Conservation (phyloP, 352 stramenopile species). For the Globisporangium solare region DNA sequence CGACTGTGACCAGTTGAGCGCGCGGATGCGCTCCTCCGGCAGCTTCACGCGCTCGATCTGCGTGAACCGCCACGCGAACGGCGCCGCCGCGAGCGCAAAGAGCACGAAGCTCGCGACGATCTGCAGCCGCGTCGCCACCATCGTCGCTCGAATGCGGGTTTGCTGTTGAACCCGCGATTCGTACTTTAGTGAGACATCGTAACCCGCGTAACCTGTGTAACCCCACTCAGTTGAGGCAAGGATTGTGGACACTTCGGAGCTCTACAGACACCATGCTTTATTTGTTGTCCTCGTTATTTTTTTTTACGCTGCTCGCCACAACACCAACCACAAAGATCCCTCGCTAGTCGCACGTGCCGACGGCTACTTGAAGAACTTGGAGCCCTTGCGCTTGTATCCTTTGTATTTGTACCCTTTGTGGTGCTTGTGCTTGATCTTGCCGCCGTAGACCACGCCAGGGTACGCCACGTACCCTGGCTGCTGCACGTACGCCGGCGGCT, state of each 20-base stretch:
- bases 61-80: slow-evolving; percentile 63
- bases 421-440: slow-evolving; percentile 47
- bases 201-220: too few species aligned
- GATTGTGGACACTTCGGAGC: too few species aligned
- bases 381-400: slow-evolving; percentile 47
- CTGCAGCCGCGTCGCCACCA: slow-evolving; percentile 71
- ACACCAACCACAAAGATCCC: slow-evolving; percentile 6
- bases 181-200: too few species aligned
- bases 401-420: slow-evolving; percentile 47
- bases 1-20: slow-evolving; percentile 29
- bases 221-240: too few species aligned
- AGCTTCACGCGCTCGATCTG: slow-evolving; percentile 61
- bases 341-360: too few species aligned
- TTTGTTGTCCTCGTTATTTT: too few species aligned
- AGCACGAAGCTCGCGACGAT: slow-evolving; percentile 73
- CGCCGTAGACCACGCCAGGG: slow-evolving; percentile 51
- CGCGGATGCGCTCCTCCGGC: slow-evolving; percentile 46
- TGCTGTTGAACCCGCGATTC: too few species aligned
- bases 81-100: slow-evolving; percentile 56
- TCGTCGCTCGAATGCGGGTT: slow-evolving; percentile 8
- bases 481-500: too few species aligned
- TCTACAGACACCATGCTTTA: too few species aligned
- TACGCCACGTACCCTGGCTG: slow-evolving; percentile 60
- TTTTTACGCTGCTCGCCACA: too few species aligned
- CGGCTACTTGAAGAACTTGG: slow-evolving; percentile 38